Evolutionary conservation across 768 basidiomycete genomes (phyloP).

Genomic region (Tricholoma hemisulphureum): DNA sequence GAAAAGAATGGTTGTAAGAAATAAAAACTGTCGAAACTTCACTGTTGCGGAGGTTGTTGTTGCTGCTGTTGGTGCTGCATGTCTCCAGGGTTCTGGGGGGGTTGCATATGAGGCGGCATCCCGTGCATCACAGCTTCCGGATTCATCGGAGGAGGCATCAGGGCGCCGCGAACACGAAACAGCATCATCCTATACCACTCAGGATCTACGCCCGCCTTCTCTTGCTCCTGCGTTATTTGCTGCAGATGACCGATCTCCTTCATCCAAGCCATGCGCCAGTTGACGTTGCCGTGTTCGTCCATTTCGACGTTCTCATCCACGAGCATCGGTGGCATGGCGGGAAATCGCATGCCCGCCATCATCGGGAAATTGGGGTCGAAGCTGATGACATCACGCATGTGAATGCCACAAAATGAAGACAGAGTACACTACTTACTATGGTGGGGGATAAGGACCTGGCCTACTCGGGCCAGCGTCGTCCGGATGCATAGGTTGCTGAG

Average conservation of each 20-base stretch:
- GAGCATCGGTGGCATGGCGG: slow-evolving; percentile 54
- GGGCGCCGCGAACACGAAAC: slow-evolving; percentile 68
- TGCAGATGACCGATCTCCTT: slow-evolving; percentile 78
- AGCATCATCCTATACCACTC: slow-evolving; percentile 90
- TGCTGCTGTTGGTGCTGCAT: slow-evolving; percentile 36
- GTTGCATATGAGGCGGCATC: slow-evolving; percentile 41
- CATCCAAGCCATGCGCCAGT: slow-evolving; percentile 78
- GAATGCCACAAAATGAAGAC: not conserved
- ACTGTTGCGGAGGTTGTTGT: slow-evolving; percentile 30
- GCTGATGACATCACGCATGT: slow-evolving; percentile 36
- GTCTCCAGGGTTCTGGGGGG: slow-evolving; percentile 38
- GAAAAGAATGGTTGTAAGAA: not conserved
- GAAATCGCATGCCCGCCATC: slow-evolving; percentile 67
- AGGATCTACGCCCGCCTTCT: slow-evolving; percentile 75
- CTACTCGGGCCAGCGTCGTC: slow-evolving; percentile 64
- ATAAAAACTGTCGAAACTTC: not conserved
- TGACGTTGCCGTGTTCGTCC: slow-evolving; percentile 76
- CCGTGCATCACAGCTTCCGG: slow-evolving; percentile 49
- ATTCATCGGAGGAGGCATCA: slow-evolving; percentile 60
- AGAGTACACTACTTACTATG: slow-evolving; percentile 44
- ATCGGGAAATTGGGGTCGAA: slow-evolving; percentile 74
- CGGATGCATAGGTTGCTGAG: slow-evolving; percentile 53
- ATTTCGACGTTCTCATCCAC: slow-evolving; percentile 66
- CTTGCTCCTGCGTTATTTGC: slow-evolving; percentile 76
- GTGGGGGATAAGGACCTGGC: slow-evolving; percentile 56